phyloP scores from a whole-genome alignment of 257 asterid genomes.

The Gardenia jasminoides region DNA sequence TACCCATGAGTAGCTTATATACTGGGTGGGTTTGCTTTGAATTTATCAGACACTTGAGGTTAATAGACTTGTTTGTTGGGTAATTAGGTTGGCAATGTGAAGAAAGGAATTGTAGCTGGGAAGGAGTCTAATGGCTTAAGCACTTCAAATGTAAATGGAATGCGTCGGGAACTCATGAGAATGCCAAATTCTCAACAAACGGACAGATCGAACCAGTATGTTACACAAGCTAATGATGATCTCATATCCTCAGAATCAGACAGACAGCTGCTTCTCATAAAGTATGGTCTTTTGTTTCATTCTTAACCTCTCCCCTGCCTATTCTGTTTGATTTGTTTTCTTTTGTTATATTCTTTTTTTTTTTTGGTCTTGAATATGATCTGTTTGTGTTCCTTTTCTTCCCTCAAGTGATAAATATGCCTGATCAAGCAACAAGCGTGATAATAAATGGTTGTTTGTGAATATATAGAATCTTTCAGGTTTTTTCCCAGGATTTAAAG shows the following conservation, averaged over 20 bases:
- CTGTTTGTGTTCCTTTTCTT: neutral
- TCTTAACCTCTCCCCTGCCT: neutral
- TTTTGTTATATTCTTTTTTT: neutral
- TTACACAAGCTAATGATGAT: constrained; percentile 61
- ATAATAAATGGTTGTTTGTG: too few species aligned
- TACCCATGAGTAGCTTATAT: neutral
- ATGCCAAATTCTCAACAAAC: constrained; percentile 63
- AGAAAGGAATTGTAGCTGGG: constrained; percentile 58
- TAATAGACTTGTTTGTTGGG: neutral
- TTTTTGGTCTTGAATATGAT: neutral
- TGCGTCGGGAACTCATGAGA: constrained; percentile 90
- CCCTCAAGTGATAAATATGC: neutral
- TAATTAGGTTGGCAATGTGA: constrained; percentile 73
- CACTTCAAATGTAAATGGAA: constrained; percentile 64
- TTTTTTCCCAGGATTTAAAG: neutral
- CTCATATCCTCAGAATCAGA: constrained; percentile 90
- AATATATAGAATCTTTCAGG: neutral
- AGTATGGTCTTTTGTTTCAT: constrained; percentile 38
- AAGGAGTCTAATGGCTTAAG: constrained; percentile 60
- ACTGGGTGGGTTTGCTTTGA: neutral
- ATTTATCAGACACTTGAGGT: neutral
- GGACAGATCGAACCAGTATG: constrained; percentile 51
- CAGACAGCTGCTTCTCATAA: constrained; percentile 80
- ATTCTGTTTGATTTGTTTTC: neutral
- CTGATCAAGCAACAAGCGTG: neutral